A percentile compares a stretch with the other conserved stretches of the same genome.
Conservation (phyloP, 495 filamentous ascomycete species). For the Penicillium bialowiezense region DNA sequence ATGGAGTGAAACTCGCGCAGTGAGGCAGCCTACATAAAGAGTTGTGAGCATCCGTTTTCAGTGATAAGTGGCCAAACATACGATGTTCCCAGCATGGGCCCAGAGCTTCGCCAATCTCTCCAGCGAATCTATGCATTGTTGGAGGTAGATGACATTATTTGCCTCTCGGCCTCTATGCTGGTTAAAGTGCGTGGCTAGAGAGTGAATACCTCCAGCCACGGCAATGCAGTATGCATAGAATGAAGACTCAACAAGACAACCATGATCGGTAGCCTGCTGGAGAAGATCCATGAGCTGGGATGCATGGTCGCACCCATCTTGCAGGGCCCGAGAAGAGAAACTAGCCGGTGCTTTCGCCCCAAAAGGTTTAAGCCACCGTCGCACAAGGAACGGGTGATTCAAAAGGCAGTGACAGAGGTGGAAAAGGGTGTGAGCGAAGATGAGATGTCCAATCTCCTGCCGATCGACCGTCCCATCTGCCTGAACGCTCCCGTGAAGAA, state of each 20-base stretch:
- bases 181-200: conserved; percentile 13
- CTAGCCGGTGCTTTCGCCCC: conserved; percentile 19
- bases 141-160: conserved; percentile 12
- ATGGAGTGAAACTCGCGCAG: conserved; percentile 24
- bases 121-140: conserved; percentile 14
- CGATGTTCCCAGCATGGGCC: conserved; percentile 26
- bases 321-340: conserved; percentile 19
- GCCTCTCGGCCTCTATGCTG: conserved; percentile 3
- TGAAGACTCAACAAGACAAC: conserved; percentile 18
- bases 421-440: conserved; percentile 29
- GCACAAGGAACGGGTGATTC: conserved; percentile 28
- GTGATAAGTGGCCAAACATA: not conserved
- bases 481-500: conserved; percentile 1
- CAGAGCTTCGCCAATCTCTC: conserved; percentile 16
- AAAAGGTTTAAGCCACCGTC: conserved; percentile 17
- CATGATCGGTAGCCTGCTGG: conserved; percentile 11
- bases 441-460: conserved; percentile 18
- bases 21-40: conserved; percentile 10
- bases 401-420: conserved; percentile 31
- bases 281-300: conserved; percentile 18
- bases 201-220: conserved; percentile 17
- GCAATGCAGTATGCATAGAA: conserved; percentile 24
- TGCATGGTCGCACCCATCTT: conserved; percentile 20
- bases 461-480: conserved; percentile 6
- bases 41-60: not conserved